Evolutionary conservation across 108 stramenopile species (phyloP), one percentile per base, ranked within the genome.

Genomic region (Cyclostephanos tholiformis): DNA sequence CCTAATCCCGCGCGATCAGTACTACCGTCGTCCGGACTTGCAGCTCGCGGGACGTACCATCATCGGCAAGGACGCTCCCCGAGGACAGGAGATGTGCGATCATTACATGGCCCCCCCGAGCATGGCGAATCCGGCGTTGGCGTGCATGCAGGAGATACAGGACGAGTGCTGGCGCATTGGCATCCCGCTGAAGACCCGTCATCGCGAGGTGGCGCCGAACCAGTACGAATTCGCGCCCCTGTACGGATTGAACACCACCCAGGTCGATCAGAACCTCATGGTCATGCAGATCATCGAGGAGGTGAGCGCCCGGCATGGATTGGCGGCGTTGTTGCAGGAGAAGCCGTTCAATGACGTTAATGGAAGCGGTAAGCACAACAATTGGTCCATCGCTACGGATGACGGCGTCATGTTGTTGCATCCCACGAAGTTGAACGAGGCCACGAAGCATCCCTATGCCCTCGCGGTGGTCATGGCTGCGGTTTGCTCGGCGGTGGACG

Each of bases 241-340:
- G 36, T 97, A 84, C 76, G 94, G 94, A 72, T 77, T 79, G 82
- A 92, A 92, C 82, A 97, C 92, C 50, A 91, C 94, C 55, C 92
- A 95, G 65, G 88, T 95, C 67, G 97, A 98, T 84, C 95, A 96
- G 77, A 98, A 98, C 76, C 57, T 97, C 35, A 90, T 96, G 90
- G 93, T 96, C 35, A 97, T 98, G 96, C 95, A 98, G 80, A 92
- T 98, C 71, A 95, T 98, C 72, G 94, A 97, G 77, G 97, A 98
- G 82, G 88, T 89, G 20, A 85, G 96, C 19, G 75, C 89, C 71
- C 87, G 91, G 71, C 91, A 96, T 72, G 97, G 97, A 49, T 82
- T 98, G 63, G 89, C 94, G 20, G 96, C 95, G n/a, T 87, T 98
- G 65, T 73, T 96, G 66, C 96, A 97, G 71, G 97, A 98, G 85